Evolutionary conservation across 805 yeast species (phyloP), one percentile per base, ranked within the genome.

Genomic region (Tetrapisispora phaffii): DNA sequence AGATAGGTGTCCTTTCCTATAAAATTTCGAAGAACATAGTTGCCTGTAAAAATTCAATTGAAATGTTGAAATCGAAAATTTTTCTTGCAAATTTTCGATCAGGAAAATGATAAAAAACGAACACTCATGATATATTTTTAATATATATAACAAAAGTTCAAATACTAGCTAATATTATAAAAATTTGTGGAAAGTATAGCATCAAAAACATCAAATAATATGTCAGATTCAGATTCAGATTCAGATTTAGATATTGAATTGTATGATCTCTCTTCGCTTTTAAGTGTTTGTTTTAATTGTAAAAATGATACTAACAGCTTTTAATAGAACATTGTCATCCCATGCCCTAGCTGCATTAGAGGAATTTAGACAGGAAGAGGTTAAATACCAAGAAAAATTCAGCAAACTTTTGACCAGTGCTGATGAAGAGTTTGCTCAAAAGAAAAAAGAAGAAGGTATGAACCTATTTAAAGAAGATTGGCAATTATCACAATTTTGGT

Each of bases 401-500:
- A 73, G 72, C 39, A 63, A 71, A 44, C 59, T 86, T 42, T 71
- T 70, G 50, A 59, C 70, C 44, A 66, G 69, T 44, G 85, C 89
- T 9, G 87, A 84, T 52, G 72, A 75, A 28, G 59, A 63, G 6
- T 55, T 53, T 22, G 60, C 54, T 26, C 62, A 63, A 42, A 55
- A 59, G 23, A 57, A 57, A 47, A 56, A 50, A 34, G 52, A 61
- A 28, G 63, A 75, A 44, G 75, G 79, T 19, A 89, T 89, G 63
- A 85, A 81, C 44, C 71, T 77, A 33, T 88, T 88, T 62, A 72
- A 83, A 58, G 96, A 88, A 63, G 95, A 88, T 64, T 88, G 97
- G 97, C 93, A 86, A 58, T 70, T 89, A 33, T 86, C 95, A 1
- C 97, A 88, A 63, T 88, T 88, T 66, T 88, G 97, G 88, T 88